phyloP scores from a whole-genome alignment of 202 grass and related monocot species.

The Schoenoplectus triqueter region DNA sequence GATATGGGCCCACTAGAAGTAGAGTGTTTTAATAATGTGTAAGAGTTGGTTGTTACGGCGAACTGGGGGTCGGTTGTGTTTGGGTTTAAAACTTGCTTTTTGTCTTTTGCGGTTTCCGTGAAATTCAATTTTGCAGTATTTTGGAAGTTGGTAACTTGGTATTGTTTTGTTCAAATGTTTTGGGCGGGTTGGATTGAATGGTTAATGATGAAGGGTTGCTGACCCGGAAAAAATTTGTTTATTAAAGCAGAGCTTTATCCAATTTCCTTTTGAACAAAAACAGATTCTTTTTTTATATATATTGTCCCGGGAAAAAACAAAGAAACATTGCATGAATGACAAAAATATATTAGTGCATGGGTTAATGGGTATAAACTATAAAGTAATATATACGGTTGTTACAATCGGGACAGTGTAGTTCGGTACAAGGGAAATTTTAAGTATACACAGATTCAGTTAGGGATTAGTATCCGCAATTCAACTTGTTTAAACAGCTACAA shows the following conservation, averaged over 20 bases:
- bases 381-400: background rate
- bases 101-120: conserved; percentile 25
- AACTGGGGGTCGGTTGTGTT: background rate
- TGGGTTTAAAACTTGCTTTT: conserved; percentile 30
- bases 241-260: background rate
- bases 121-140: conserved; percentile 27
- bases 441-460: no score
- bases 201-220: background rate
- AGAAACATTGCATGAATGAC: background rate
- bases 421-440: no score
- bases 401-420: background rate
- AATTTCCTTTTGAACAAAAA: no score
- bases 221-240: background rate
- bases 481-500: no score
- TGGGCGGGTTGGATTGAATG: conserved; percentile 20
- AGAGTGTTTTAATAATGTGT: background rate
- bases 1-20: background rate
- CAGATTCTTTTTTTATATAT: no score
- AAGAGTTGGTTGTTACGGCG: background rate
- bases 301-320: background rate
- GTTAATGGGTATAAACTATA: background rate
- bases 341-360: background rate
- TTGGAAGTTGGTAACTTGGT: conserved; percentile 17
- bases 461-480: no score
- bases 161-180: conserved; percentile 37